A percentile compares a stretch with the other conserved stretches of the same genome.
phyloP scores from a whole-genome alignment of 805 yeast genomes.

The Wickerhamiella shivajii region DNA sequence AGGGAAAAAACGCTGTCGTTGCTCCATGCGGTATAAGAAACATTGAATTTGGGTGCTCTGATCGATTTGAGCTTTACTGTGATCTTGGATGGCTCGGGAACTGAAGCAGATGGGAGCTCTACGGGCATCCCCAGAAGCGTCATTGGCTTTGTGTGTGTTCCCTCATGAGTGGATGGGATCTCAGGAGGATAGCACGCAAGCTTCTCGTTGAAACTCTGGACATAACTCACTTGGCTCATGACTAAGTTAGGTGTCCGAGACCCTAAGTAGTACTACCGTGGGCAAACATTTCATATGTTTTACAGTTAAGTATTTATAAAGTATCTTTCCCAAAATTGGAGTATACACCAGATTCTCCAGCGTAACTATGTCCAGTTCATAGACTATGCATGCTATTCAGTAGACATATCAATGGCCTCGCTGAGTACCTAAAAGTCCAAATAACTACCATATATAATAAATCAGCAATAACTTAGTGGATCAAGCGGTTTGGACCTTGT shows the following conservation, averaged over 20 bases:
- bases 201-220: constrained; percentile 3
- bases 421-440: too few species aligned
- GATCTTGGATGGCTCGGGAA: constrained; percentile 1
- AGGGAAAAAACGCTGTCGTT: constrained; percentile 18
- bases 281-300: too few species aligned
- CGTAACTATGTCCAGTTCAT: too few species aligned
- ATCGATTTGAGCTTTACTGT: constrained; percentile 43
- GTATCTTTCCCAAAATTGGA: too few species aligned
- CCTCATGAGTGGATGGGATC: constrained; percentile 7
- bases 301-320: too few species aligned
- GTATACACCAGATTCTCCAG: too few species aligned
- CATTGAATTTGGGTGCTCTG: constrained; percentile 53
- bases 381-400: too few species aligned
- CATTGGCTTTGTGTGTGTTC: constrained; percentile 7
- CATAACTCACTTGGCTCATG: constrained; percentile 6
- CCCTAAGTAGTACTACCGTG: too few species aligned
- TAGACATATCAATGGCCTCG: too few species aligned
- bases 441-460: background rate
- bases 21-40: constrained; percentile 17
- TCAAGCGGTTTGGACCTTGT: constrained; percentile 5
- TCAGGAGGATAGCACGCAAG: constrained; percentile 1
- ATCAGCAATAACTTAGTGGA: too few species aligned
- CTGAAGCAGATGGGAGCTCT: constrained; percentile 1
- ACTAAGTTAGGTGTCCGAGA: background rate
- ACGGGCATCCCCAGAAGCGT: constrained; percentile 5